These are phyloP conservation scores for Physocladia obscura DNA, from an alignment of 192 early-diverging fungal species.

Conservation along the genomic window DNA sequence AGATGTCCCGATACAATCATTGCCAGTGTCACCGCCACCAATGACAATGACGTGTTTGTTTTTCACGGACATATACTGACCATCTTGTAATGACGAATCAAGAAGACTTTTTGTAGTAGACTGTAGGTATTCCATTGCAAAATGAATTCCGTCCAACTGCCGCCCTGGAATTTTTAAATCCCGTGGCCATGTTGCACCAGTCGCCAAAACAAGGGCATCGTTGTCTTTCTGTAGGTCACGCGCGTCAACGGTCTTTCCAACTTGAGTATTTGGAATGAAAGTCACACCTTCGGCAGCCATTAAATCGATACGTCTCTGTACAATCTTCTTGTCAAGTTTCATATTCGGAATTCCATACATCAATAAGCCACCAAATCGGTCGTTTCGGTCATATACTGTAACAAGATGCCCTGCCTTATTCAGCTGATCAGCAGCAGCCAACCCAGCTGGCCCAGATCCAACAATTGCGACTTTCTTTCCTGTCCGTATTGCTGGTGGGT, in stretches of 20 bases:
- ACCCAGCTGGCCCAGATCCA: constrained; percentile 94
- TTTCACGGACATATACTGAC: constrained; percentile 77
- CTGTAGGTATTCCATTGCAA: constrained; percentile 98
- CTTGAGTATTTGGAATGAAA: constrained; percentile 84
- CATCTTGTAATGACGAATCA: constrained; percentile 74
- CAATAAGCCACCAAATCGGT: constrained; percentile 91
- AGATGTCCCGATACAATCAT: constrained; percentile 93
- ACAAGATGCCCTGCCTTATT: constrained; percentile 95
- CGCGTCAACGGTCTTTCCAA: constrained; percentile 82
- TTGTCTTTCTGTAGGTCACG: constrained; percentile 61
- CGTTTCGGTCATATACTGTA: constrained; percentile 96
- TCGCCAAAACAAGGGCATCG: constrained; percentile 85
- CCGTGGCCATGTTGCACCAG: constrained; percentile 96
- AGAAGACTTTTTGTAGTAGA: constrained; percentile 84
- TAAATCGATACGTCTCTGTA: constrained; percentile 90
- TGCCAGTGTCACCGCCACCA: constrained; percentile 97
- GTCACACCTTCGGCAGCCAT: constrained; percentile 91
- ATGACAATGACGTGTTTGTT: constrained; percentile 95
- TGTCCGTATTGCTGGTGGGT: constrained; percentile 74
- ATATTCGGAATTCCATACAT: constrained; percentile 99
- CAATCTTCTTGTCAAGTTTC: constrained; percentile 97
- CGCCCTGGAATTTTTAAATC: constrained; percentile 89
- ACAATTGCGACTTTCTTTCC: constrained; percentile 85
- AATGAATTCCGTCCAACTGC: constrained; percentile 86
- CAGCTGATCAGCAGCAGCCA: constrained; percentile 94